These are phyloP conservation scores for Hibiscus syriacus DNA, from an alignment of 345 rosid genomes.

Conservation along the genomic window DNA sequence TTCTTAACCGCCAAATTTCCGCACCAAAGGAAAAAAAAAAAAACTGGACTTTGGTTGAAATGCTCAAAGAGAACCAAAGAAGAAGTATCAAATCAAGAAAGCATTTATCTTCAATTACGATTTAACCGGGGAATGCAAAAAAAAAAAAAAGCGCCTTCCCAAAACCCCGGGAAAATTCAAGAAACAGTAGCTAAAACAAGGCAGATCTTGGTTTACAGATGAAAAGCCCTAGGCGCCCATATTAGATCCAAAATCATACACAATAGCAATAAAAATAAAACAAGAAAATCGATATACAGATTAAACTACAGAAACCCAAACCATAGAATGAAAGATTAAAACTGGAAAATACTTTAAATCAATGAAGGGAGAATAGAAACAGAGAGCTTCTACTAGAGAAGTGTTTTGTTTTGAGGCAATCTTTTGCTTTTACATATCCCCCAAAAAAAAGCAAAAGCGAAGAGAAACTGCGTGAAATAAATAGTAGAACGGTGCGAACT, in stretches of 20 bases:
- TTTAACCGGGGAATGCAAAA: too few relatives aligned
- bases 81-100: constrained; percentile 11
- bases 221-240: constrained; percentile 26
- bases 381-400: constrained; percentile 7
- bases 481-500: neutral
- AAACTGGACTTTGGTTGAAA: too few relatives aligned
- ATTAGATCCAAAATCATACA: constrained; percentile 15
- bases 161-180: too few relatives aligned
- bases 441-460: constrained; percentile 7
- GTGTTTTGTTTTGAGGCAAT: constrained; percentile 6
- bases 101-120: constrained; percentile 30
- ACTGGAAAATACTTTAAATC: constrained; percentile 2
- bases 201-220: constrained; percentile 21
- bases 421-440: neutral
- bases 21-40: too few relatives aligned
- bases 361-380: neutral
- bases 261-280: too few relatives aligned
- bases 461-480: constrained; percentile 7
- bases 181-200: constrained; percentile 15
- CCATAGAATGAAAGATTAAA: constrained; percentile 16
- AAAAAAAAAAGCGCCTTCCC: too few relatives aligned
- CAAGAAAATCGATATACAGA: constrained; percentile 13
- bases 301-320: too few relatives aligned
- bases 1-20: neutral
- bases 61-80: neutral